Evolutionary conservation across 192 early-diverging fungal species (phyloP).

Genomic region (Thamnidium elegans): DNA sequence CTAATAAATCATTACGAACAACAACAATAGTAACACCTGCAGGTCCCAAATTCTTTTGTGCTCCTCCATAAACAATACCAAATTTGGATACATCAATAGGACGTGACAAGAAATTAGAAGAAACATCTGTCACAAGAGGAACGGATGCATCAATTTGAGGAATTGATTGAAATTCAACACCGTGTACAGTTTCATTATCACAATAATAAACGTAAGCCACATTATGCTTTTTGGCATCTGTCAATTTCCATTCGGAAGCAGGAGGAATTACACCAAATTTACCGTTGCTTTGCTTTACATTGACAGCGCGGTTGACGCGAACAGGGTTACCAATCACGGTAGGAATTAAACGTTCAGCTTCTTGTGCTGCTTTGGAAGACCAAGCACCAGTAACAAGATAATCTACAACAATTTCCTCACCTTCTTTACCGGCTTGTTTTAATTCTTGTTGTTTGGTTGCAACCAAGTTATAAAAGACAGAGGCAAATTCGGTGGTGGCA

Average conservation of each 20-base stretch:
- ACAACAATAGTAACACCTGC: constrained; percentile 94
- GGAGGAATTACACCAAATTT: constrained; percentile 56
- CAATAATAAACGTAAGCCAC: constrained; percentile 94
- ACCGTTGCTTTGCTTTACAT: constrained; percentile 58
- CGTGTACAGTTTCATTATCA: constrained; percentile 98
- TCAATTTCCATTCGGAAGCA: constrained; percentile 64
- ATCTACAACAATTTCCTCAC: constrained; percentile 64
- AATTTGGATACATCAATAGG: constrained; percentile 78
- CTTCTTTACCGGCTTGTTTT: constrained; percentile 21
- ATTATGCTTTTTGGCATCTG: constrained; percentile 46
- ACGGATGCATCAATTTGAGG: constrained; percentile 57
- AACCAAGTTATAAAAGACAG: constrained; percentile 86
- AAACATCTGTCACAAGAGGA: constrained; percentile 90
- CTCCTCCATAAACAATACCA: constrained; percentile 90
- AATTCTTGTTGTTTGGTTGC: constrained; percentile 47
- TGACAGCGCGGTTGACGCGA: constrained; percentile 73
- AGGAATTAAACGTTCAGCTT: constrained; percentile 80
- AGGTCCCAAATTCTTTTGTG: constrained; percentile 95
- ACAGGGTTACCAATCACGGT: constrained; percentile 9
- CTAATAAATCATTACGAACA: constrained; percentile 85
- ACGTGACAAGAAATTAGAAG: constrained; percentile 79
- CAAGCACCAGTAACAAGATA: constrained; percentile 91
- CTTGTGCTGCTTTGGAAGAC: constrained; percentile 83
- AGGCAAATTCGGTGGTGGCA: constrained; percentile 88
- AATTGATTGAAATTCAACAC: constrained; percentile 74